Evolutionary conservation across 1,284 basidiomycete species (phyloP).

Genomic region (Phaffia rhodozyma): DNA sequence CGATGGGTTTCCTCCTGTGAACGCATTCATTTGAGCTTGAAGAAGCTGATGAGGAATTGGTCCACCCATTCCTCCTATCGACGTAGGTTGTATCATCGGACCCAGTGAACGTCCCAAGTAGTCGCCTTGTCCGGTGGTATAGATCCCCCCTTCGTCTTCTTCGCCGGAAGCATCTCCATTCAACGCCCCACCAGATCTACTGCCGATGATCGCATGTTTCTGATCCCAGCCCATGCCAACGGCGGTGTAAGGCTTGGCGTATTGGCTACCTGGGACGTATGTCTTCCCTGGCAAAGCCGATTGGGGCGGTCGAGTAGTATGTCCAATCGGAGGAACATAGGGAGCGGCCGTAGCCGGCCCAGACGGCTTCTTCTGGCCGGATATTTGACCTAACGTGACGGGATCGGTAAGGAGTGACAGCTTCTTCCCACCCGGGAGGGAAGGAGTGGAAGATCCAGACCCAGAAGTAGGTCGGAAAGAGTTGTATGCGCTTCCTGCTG

Average conservation of each 20-base stretch:
- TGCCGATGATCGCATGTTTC: constrained; percentile 13
- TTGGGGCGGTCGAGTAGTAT: constrained; percentile 5
- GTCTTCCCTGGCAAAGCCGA: neutral
- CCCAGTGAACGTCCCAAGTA: no score
- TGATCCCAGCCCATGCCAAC: constrained; percentile 17
- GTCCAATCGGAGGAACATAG: constrained; percentile 16
- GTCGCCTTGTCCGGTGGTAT: no score
- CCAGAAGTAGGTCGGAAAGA: neutral
- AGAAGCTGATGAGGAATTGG: no score
- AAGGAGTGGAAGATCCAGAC: neutral
- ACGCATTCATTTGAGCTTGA: no score
- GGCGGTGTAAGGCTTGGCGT: constrained; percentile 13
- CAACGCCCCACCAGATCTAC: neutral
- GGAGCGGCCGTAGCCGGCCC: constrained; percentile 8
- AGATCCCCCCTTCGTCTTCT: no score
- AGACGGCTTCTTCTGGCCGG: neutral
- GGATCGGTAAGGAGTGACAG: constrained; percentile 17
- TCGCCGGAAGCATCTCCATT: neutral
- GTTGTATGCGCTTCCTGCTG: no score
- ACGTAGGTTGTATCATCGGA: no score
- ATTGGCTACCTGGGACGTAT: neutral
- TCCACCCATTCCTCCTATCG: no score
- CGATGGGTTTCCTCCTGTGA: no score
- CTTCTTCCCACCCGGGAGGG: neutral
- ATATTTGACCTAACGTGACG: neutral